Evolutionary conservation across 306 rosid genomes (phyloP).

Genomic region (Inga oerstediana): DNA sequence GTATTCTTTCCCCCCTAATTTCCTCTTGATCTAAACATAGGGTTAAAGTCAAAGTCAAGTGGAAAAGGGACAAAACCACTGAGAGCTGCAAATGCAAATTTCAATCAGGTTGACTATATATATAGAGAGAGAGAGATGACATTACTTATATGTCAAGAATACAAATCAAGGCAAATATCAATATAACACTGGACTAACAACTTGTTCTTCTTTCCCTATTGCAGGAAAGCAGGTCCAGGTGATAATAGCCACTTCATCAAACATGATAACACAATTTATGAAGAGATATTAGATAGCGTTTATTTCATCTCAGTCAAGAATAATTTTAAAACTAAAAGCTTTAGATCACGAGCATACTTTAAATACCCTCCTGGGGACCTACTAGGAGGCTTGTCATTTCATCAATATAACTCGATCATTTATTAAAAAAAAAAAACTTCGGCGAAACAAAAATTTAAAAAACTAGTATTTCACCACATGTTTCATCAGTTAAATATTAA

Average conservation of each 20-base stretch:
- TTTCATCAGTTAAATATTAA: not conserved
- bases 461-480: not conserved
- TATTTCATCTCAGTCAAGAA: not conserved
- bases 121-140: not conserved
- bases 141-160: slow-evolving; percentile 15
- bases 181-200: not conserved
- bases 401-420: not conserved
- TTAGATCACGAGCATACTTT: not conserved
- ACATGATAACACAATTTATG: not conserved
- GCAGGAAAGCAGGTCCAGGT: not conserved
- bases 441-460: not conserved
- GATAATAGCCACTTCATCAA: not conserved
- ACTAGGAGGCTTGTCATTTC: not conserved
- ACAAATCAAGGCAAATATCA: slow-evolving; percentile 12
- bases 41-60: slow-evolving; percentile 32
- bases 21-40: too few relatives aligned
- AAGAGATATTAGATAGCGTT: not conserved
- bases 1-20: too few relatives aligned
- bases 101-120: not conserved
- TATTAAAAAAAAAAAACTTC: not conserved
- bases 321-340: not conserved
- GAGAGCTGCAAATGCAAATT: not conserved
- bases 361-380: too few relatives aligned
- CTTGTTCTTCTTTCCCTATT: not conserved
- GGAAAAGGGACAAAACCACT: slow-evolving; percentile 5